Evolutionary conservation across 2,329 filamentous ascomycete genomes (phyloP).

Genomic region (Fusarium hainanense): DNA sequence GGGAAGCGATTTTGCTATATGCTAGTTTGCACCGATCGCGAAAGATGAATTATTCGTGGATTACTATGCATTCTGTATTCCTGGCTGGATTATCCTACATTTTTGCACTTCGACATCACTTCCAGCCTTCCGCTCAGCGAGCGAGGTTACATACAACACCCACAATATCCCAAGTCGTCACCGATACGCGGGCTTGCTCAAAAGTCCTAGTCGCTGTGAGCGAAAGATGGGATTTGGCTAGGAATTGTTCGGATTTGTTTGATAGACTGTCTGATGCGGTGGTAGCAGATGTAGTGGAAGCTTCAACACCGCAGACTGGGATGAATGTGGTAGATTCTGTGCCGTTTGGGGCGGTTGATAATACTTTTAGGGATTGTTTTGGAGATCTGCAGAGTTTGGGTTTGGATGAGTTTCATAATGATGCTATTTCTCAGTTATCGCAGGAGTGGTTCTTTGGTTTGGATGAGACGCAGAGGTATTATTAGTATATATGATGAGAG

Average conservation of each 20-base stretch:
- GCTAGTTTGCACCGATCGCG: constrained; percentile 56
- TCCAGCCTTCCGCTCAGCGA: constrained; percentile 39
- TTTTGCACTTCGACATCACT: constrained; percentile 55
- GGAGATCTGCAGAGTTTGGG: constrained; percentile 43
- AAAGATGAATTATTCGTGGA: constrained; percentile 61
- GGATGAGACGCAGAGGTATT: constrained; percentile 30
- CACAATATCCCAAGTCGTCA: constrained; percentile 56
- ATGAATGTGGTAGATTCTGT: constrained; percentile 8
- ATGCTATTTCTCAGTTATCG: constrained; percentile 44
- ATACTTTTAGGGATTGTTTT: constrained; percentile 54
- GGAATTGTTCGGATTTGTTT: constrained; percentile 57
- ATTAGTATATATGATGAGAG: neutral
- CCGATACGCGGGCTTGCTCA: constrained; percentile 56
- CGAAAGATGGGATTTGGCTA: constrained; percentile 54
- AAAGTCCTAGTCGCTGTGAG: constrained; percentile 58
- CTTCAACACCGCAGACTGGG: neutral
- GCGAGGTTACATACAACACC: constrained; percentile 48
- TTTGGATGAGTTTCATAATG: constrained; percentile 41
- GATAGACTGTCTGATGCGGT: constrained; percentile 57
- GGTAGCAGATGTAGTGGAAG: constrained; percentile 52
- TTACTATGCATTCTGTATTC: constrained; percentile 61
- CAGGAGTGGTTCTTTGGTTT: constrained; percentile 41
- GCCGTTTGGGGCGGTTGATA: constrained; percentile 47
- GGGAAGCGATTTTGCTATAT: constrained; percentile 56
- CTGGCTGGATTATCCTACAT: constrained; percentile 59